Conservation (phyloP, 2,329 filamentous ascomycete genomes). For the Monosporascus sp. region DNA sequence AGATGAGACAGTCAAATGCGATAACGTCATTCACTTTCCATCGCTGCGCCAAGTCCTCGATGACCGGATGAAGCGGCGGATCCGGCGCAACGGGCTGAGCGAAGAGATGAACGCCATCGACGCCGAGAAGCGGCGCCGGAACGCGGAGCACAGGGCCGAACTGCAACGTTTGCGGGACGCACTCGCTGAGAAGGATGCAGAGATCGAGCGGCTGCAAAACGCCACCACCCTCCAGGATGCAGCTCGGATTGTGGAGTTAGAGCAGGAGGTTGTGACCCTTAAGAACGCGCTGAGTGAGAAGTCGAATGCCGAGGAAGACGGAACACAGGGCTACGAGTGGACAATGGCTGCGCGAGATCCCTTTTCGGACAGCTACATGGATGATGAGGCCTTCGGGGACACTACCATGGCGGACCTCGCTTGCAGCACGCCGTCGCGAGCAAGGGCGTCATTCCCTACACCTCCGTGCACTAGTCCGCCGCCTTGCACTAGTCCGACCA, state of each 20-base stretch:
- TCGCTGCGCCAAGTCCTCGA: conserved; percentile 49
- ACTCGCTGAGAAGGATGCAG: conserved; percentile 43
- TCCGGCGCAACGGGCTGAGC: conserved; percentile 50
- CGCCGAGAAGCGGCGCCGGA: conserved; percentile 37
- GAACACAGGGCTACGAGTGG: conserved; percentile 38
- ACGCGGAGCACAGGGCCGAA: conserved; percentile 37
- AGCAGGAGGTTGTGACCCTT: conserved; percentile 29
- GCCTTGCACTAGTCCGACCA: conserved; percentile 42
- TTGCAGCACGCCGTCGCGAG: conserved; percentile 44
- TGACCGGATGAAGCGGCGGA: conserved; percentile 47
- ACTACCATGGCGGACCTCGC: conserved; percentile 43
- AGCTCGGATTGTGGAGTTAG: conserved; percentile 30
- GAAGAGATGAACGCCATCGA: conserved; percentile 52
- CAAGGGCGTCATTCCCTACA: conserved; percentile 44
- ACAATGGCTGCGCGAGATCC: conserved; percentile 44
- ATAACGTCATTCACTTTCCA: conserved; percentile 38
- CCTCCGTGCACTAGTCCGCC: conserved; percentile 51
- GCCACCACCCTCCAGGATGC: conserved; percentile 42
- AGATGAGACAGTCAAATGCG: conserved; percentile 10
- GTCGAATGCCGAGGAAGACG: conserved; percentile 4
- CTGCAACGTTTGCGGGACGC: conserved; percentile 43
- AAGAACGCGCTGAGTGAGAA: conserved; percentile 22
- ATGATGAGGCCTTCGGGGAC: conserved; percentile 42
- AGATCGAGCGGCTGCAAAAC: conserved; percentile 48
- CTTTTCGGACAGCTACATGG: conserved; percentile 38